Evolutionary conservation across 306 rosid genomes (phyloP), one percentile per base, ranked within the genome.

Genomic region (Casuarina equisetifolia): DNA sequence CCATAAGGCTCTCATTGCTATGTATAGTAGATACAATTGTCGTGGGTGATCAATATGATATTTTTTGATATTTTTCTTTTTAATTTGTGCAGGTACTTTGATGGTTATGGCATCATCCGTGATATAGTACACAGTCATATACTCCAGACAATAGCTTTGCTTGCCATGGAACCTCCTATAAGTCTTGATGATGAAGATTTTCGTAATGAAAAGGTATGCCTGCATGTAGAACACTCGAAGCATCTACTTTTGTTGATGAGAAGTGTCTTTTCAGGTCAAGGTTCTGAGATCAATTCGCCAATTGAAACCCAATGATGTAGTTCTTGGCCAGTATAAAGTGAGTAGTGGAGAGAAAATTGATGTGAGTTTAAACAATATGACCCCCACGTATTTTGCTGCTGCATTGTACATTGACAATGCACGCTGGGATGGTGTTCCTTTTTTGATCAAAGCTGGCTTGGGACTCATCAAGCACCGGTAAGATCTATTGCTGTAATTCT

Each of bases 381-480:
- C 97, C 8, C 97, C 98, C 50, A 94, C 97, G 59, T 94, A 90
- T 86, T 92, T 90, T 13, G 92, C 96, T 66, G 90, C 94, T 86
- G 96, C 93, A 62, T 69, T 94, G 72, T 89, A 85, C 80, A 89
- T 90, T 55, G 93, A 94, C 83, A 94, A 92, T 84, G 97, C 95
- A 75, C 87, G 97, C n/a, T 94, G 98, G 97, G 97, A 94, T 69
- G 98, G 98, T 35, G 98, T 94, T 80, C 98, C 98, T 52, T 94
- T 94, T 82, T 76, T 92, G 85, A 85, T 94, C 74, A 94, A 89
- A 82, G 80, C 94, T 39, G 98, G 98, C 84, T 67, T 92, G 73
- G 97, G 97, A 74, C 98, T 94, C 80, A 90, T 92, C 79, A 82
- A 92, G 70, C 97, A 92, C 91, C 85, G 93, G 98, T 94, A 82